Evolutionary conservation across 164 flowering plant genomes (phyloP).

Genomic region (Santalum album): DNA sequence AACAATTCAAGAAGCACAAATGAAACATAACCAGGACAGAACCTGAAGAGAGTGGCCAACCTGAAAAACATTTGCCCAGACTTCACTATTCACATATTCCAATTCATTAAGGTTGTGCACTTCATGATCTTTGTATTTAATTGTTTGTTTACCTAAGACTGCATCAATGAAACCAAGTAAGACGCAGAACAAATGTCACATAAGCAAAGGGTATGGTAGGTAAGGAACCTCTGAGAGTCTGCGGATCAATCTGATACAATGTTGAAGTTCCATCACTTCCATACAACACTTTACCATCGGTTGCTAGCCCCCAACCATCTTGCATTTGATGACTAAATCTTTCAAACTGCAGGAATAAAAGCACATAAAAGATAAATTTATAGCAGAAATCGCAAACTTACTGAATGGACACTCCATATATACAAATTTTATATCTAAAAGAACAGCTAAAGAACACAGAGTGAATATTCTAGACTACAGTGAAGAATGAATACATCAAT

Average conservation of each 20-base stretch:
- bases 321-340: slow-evolving; percentile 68
- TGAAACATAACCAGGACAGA: background rate
- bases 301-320: slow-evolving; percentile 99
- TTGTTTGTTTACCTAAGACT: slow-evolving; percentile 37
- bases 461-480: too few species aligned
- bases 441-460: background rate
- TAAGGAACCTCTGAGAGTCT: slow-evolving; percentile 55
- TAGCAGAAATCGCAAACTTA: too few species aligned
- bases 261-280: slow-evolving; percentile 97
- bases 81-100: slow-evolving; percentile 80
- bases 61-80: slow-evolving; percentile 94
- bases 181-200: background rate
- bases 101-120: slow-evolving; percentile 80
- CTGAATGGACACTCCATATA: background rate
- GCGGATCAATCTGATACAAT: slow-evolving; percentile 65
- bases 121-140: slow-evolving; percentile 60
- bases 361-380: background rate
- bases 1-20: background rate
- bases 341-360: slow-evolving; percentile 37
- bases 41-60: slow-evolving; percentile 18
- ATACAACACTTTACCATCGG: slow-evolving; percentile 83
- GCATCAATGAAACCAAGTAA: slow-evolving; percentile 15
- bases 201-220: too few species aligned
- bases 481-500: too few species aligned
- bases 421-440: background rate